These are phyloP conservation scores for Ascocoryne sarcoides DNA, from an alignment of 2,329 filamentous ascomycete genomes.

Conservation along the genomic window DNA sequence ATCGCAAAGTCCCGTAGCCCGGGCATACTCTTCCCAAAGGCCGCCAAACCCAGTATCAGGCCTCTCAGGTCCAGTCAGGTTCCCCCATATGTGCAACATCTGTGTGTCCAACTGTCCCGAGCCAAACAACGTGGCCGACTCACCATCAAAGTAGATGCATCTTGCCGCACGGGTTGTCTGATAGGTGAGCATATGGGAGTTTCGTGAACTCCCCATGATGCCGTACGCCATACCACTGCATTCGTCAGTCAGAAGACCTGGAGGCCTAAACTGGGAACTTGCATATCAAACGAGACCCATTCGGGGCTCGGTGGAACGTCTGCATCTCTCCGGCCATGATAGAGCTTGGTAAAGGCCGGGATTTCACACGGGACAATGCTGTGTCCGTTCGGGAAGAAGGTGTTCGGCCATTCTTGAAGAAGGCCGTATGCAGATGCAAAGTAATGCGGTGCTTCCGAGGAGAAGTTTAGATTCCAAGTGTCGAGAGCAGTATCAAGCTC, in stretches of 20 bases:
- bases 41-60: constrained; percentile 25
- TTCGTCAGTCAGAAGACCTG: constrained; percentile 8
- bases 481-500: not conserved
- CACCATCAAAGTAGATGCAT: constrained; percentile 43
- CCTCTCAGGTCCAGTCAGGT: constrained; percentile 34
- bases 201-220: constrained; percentile 38
- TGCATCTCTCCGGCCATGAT: constrained; percentile 38
- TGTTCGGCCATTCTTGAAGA: constrained; percentile 42
- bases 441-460: constrained; percentile 38
- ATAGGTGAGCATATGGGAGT: constrained; percentile 40
- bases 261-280: too few species aligned
- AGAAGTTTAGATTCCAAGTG: constrained; percentile 37
- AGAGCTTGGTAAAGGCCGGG: constrained; percentile 38
- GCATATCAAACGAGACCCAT: constrained; percentile 43
- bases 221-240: constrained; percentile 42
- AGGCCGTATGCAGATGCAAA: constrained; percentile 39
- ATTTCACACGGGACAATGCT: constrained; percentile 38
- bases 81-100: constrained; percentile 42
- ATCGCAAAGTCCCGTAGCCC: constrained; percentile 38
- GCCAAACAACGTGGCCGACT: constrained; percentile 39
- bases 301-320: constrained; percentile 38
- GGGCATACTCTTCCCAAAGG: constrained; percentile 38
- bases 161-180: constrained; percentile 35
- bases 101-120: constrained; percentile 39
- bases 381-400: constrained; percentile 42